A percentile compares a stretch with the other conserved stretches of the same genome.
phyloP scores from a whole-genome alignment of 1,284 basidiomycete species.

The Leccinum pseudoinsigne region DNA sequence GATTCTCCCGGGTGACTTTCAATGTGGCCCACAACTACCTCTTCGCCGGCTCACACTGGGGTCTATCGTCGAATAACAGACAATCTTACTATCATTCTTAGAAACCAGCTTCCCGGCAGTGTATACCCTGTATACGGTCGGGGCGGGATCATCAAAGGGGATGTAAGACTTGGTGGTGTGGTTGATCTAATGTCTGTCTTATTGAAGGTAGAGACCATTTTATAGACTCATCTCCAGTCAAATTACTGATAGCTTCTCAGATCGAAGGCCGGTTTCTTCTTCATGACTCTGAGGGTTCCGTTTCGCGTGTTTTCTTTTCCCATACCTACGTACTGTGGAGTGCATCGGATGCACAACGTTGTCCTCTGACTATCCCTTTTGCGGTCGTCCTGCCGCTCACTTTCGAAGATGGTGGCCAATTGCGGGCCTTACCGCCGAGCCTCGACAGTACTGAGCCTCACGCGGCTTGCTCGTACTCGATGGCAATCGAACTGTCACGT shows the following conservation, averaged over 20 bases:
- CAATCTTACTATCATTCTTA: conserved; percentile 26
- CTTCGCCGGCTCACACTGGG: conserved; percentile 13
- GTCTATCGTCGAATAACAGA: conserved; percentile 36
- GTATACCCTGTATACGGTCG: conserved; percentile 27
- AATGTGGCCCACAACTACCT: conserved; percentile 90
- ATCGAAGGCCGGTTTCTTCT: conserved; percentile 28
- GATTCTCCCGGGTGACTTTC: conserved; percentile 97
- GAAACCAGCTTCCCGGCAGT: conserved; percentile 24
- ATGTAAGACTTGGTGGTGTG: conserved; percentile 20
- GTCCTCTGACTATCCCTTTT: conserved; percentile 28
- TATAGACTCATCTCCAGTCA: not conserved
- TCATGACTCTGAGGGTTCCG: conserved; percentile 13
- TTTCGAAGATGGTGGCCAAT: conserved; percentile 25
- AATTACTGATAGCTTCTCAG: conserved; percentile 17
- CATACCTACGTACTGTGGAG: conserved; percentile 22
- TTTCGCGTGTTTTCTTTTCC: conserved; percentile 24
- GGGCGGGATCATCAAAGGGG: conserved; percentile 24
- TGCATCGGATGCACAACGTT: conserved; percentile 13
- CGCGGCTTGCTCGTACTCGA: conserved; percentile 26
- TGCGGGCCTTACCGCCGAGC: conserved; percentile 26
- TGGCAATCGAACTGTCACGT: conserved; percentile 25
- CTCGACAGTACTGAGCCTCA: conserved; percentile 17
- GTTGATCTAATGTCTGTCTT: conserved; percentile 20
- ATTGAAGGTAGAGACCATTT: conserved; percentile 24
- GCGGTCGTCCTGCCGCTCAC: conserved; percentile 21